Base-by-base conservation (phyloP, 768 basidiomycete genomes). In the Mycena venus region DNA sequence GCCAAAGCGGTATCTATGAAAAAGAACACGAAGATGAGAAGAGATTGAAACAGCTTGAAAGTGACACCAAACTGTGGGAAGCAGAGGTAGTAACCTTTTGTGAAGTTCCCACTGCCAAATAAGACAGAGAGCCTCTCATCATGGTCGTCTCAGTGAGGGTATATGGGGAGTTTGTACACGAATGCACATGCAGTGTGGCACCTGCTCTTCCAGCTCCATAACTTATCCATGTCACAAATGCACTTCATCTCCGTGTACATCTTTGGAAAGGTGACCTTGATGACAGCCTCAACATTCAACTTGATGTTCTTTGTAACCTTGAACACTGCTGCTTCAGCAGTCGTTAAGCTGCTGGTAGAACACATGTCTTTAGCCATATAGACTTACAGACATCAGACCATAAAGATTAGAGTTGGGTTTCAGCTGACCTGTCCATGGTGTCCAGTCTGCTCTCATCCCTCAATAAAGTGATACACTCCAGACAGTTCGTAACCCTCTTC, bases 351-450 rank as follows among this genome's bases (percentile, higher is more conserved):
- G 19, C 53, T 55, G 53, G 25, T 55, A 14, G 27, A 12, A 19
- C 25, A 27, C 53, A 55, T 31, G 29, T 55, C 53, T 14, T 31
- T 55, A 8, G 27, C 53, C 53, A 55, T 4, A 29, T 21, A 55
- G 53, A 55, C 53, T 27, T 29, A 29, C 53, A 29, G 29, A 55
- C 25, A 19, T 55, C 25, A 55, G 53, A 14, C 31, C 6, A 36
- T 36, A 21, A 58, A 36, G 32, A 34, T n/a, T n/a, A n/a, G n/a
- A n/a, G n/a, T n/a, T n/a, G n/a, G n/a, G n/a, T n/a, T n/a, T n/a
- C n/a, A n/a, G 17, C 60, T 42, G 38, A 61, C 60, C 60, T 61
- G 60, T 61, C 60, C 25, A 23, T 42, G 60, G 12, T 61, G 60
- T 1, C 60, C 60, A 38, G 25, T 42, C 38, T 61, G 60, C 38